Percentiles rank a stretch among this genome's conserved stretches.
Evolutionary conservation across 306 rosid genomes (phyloP).

Genomic region (Begonia masoniana): DNA sequence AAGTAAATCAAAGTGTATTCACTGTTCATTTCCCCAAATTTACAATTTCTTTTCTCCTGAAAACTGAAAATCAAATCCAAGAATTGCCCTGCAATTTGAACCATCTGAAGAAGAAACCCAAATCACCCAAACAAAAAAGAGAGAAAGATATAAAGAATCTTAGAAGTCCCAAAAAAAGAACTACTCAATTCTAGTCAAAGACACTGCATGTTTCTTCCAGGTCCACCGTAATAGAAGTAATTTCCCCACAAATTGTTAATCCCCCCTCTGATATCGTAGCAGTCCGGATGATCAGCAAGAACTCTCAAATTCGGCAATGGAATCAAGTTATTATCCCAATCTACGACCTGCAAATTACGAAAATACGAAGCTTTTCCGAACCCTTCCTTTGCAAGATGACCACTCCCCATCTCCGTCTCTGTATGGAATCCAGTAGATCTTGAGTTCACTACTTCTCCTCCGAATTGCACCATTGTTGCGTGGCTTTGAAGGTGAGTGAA

Average conservation of each 20-base stretch:
- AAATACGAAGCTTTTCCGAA: constrained; percentile 1
- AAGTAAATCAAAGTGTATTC: neutral
- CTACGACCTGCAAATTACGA: neutral
- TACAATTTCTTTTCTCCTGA: neutral
- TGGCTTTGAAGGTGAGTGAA: constrained; percentile 1
- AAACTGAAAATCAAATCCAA: neutral
- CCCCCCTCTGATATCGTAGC: neutral
- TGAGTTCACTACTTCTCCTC: neutral
- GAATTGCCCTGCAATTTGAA: neutral
- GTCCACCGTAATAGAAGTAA: neutral
- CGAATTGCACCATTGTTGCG: neutral
- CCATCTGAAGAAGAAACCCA: neutral
- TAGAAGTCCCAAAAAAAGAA: neutral
- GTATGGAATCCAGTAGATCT: neutral
- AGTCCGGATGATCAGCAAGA: neutral
- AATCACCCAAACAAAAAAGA: neutral
- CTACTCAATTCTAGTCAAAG: neutral
- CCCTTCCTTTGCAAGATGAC: neutral
- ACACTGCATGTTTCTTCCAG: neutral
- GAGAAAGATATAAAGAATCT: neutral
- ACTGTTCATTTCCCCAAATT: neutral
- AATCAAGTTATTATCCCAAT: neutral
- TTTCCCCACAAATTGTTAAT: neutral
- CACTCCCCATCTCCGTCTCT: neutral
- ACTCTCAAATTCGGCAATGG: neutral